Percentiles rank a stretch among this genome's conserved stretches.
phyloP scores from a whole-genome alignment of 441 rosid species.

The Omphalea diandra region DNA sequence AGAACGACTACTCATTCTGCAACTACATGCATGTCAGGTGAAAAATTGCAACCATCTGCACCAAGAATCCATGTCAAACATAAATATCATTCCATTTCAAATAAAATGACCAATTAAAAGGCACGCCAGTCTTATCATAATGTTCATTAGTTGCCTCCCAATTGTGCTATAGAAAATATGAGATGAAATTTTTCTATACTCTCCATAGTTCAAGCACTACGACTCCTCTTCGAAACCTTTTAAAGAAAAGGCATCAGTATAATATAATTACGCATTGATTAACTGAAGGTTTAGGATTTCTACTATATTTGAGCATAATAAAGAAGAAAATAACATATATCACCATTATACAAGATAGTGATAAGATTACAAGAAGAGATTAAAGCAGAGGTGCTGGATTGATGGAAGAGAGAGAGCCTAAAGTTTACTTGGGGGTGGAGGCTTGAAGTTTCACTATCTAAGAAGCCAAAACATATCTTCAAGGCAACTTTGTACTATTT shows the following conservation, averaged over 20 bases:
- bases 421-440: too few relatives aligned
- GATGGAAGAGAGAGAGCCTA: background rate
- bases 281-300: background rate
- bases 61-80: background rate
- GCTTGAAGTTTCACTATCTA: too few relatives aligned
- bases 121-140: background rate
- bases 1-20: conserved; percentile 38
- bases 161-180: background rate
- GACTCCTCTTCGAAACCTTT: background rate
- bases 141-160: background rate
- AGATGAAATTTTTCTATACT: background rate
- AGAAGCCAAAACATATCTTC: too few relatives aligned
- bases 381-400: too few relatives aligned
- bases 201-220: background rate
- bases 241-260: background rate
- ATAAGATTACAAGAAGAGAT: too few relatives aligned
- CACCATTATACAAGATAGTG: too few relatives aligned
- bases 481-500: too few relatives aligned
- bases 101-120: background rate
- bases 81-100: background rate
- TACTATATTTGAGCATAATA: too few relatives aligned
- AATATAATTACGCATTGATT: background rate
- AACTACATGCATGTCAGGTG: conserved; percentile 18
- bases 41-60: conserved; percentile 28
- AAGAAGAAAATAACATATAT: too few relatives aligned